Percentiles rank a stretch among this genome's conserved stretches.
phyloP scores from a whole-genome alignment of 495 filamentous ascomycete genomes.

The Hypoxylon rickii region DNA sequence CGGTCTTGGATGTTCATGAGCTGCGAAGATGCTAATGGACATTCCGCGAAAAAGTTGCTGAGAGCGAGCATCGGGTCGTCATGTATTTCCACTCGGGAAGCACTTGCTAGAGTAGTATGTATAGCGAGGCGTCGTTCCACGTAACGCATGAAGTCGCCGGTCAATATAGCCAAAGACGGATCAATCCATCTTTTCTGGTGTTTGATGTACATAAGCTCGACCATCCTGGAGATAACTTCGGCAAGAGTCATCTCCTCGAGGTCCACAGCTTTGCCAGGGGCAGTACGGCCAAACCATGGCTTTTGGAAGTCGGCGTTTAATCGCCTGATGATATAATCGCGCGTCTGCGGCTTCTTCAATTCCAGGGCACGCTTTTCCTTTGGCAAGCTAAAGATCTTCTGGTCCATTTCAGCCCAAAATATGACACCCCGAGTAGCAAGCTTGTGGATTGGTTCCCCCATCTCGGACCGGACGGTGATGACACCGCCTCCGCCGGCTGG shows the following conservation, averaged over 20 bases:
- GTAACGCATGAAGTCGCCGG: slow-evolving; percentile 82
- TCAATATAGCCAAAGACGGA: slow-evolving; percentile 67
- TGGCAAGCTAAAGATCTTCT: slow-evolving; percentile 84
- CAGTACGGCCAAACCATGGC: slow-evolving; percentile 85
- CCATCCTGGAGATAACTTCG: slow-evolving; percentile 81
- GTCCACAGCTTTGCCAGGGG: slow-evolving; percentile 71
- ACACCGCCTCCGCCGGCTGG: slow-evolving; percentile 69
- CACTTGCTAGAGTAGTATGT: slow-evolving; percentile 47
- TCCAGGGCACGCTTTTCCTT: slow-evolving; percentile 79
- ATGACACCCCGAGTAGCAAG: slow-evolving; percentile 81
- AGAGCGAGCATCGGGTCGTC: slow-evolving; percentile 70
- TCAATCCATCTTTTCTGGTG: slow-evolving; percentile 86
- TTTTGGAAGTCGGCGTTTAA: slow-evolving; percentile 91
- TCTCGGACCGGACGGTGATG: slow-evolving; percentile 83
- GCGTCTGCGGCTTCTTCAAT: slow-evolving; percentile 69
- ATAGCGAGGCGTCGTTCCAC: slow-evolving; percentile 79
- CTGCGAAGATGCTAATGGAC: slow-evolving; percentile 71
- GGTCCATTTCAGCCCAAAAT: slow-evolving; percentile 90
- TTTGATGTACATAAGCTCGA: slow-evolving; percentile 85
- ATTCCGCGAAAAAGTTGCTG: slow-evolving; percentile 65
- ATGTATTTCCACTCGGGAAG: slow-evolving; percentile 71
- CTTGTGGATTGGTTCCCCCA: slow-evolving; percentile 92
- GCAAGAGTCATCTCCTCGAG: slow-evolving; percentile 88
- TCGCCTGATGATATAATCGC: slow-evolving; percentile 84
- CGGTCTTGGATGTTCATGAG: slow-evolving; percentile 86